Percentiles rank a stretch among this genome's conserved stretches.
These are phyloP conservation scores for Pistacia vera DNA, from an alignment of 345 rosid species.

Conservation along the genomic window DNA sequence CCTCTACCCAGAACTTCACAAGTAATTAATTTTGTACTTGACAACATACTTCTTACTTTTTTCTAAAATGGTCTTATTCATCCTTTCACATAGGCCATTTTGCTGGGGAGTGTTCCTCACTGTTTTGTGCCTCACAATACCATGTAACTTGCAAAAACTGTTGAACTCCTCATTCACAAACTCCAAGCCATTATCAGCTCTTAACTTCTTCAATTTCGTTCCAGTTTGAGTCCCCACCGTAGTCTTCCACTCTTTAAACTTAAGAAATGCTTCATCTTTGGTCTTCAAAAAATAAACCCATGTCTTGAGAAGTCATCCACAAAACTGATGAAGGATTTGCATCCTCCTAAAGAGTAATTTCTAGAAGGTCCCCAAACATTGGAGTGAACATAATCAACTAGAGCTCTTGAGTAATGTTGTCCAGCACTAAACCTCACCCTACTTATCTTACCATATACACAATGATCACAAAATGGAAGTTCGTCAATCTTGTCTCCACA, in stretches of 20 bases:
- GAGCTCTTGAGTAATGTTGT: background rate
- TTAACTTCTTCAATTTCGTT: background rate
- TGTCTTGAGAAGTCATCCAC: slow-evolving; percentile 3
- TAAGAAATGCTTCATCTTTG: background rate
- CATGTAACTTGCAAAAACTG: background rate
- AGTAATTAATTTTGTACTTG: background rate
- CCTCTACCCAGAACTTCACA: no score
- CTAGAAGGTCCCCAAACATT: background rate
- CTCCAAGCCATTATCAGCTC: background rate
- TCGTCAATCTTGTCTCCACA: background rate
- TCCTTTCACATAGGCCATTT: background rate
- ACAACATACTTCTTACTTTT: background rate
- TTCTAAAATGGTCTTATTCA: background rate
- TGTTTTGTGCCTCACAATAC: background rate
- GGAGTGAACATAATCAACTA: background rate
- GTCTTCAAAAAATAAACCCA: background rate
- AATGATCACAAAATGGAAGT: background rate
- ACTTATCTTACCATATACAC: background rate
- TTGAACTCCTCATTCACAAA: background rate
- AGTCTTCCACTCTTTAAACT: slow-evolving; percentile 1
- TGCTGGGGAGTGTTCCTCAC: background rate
- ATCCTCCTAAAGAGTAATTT: no score
- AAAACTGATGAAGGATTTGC: background rate
- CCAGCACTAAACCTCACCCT: background rate
- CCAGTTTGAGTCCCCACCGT: background rate